Percentiles rank a stretch among this genome's conserved stretches.
Evolutionary conservation across 345 rosid species (phyloP).

Genomic region (Salix caprea): DNA sequence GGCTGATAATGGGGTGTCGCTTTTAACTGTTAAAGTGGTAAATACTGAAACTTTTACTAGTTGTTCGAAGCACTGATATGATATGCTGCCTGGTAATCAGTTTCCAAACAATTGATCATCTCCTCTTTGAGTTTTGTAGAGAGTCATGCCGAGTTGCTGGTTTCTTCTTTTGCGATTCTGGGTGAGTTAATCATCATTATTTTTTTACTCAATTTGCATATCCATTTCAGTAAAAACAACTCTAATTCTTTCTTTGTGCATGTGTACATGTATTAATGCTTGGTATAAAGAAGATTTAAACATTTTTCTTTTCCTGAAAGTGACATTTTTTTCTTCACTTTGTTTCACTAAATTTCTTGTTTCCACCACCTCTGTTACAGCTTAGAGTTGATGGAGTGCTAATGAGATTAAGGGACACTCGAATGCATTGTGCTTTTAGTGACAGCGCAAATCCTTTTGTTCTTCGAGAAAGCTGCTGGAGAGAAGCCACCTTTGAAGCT

Average conservation of each 20-base stretch:
- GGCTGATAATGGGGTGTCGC: constrained; percentile 90
- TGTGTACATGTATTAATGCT: neutral
- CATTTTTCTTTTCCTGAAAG: neutral
- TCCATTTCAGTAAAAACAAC: neutral
- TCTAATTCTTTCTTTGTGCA: neutral
- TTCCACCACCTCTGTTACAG: constrained; percentile 31
- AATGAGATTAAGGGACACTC: constrained; percentile 93
- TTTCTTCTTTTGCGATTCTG: constrained; percentile 93
- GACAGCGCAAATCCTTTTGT: constrained; percentile 43
- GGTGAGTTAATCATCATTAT: constrained; percentile 51
- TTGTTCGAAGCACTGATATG: constrained; percentile 1
- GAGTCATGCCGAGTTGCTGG: constrained; percentile 97
- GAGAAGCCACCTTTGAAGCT: constrained; percentile 74
- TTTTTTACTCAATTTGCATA: neutral
- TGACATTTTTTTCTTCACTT: neutral
- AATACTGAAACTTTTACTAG: constrained; percentile 13
- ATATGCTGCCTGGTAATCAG: neutral
- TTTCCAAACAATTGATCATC: constrained; percentile 11
- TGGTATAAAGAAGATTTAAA: neutral
- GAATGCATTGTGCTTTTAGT: constrained; percentile 66
- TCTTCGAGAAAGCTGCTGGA: constrained; percentile 91
- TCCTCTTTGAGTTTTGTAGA: constrained; percentile 39
- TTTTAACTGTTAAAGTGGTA: constrained; percentile 95
- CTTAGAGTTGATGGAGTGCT: constrained; percentile 97
- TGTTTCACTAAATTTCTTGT: neutral